Base-by-base conservation (phyloP, 2,329 filamentous ascomycete species). In the Trichoderma asperellum region DNA sequence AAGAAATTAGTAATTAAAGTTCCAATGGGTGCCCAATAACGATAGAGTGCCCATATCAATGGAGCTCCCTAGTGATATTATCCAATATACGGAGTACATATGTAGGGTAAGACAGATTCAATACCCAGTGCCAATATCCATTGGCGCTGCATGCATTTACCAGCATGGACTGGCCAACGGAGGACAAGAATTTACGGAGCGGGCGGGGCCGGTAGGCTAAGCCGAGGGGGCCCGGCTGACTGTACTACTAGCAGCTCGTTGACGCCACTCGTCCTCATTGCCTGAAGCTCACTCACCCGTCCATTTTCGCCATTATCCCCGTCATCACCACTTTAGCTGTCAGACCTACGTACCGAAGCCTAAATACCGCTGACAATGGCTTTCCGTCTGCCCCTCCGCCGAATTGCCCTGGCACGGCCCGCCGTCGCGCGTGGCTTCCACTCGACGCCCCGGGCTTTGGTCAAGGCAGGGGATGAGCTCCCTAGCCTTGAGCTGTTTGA, bases 401-500 rank as follows among this genome's bases (percentile, higher is more conserved):
- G 77, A 49, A 71, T 76, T 57, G 76, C 76, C 49, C 73, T 77
- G 67, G 73, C 76, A 57, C 76, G 77, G 55, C 76, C 80, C 64
- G 70, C 76, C 27, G 70, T 72, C 5, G 68, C 73, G 29, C 80
- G 82, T 70, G 74, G 74, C 74, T 94, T 94, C 84, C 91, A 93
- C 83, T 83, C 85, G 72, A 88, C 90, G 43, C 81, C 86, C 58
- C 85, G 85, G 59, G 83, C 84, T 55, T 83, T 88, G 73, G 91
- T 98, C 78, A 87, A 91, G 75, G 89, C 89, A 70, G 94, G 94
- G 76, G 94, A 97, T 79, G 82, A 86, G 73, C 85, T 98, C 68
- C 96, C 95, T 56, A 83, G 89, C 80, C 82, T 95, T 69, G 89
- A 94, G 61, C 87, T 97, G 74, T 90, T 90, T 73, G 92, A 98